A percentile compares a stretch with the other conserved stretches of the same genome.
phyloP scores from a whole-genome alignment of 2,329 filamentous ascomycete genomes.

The Aureobasidium sp. region DNA sequence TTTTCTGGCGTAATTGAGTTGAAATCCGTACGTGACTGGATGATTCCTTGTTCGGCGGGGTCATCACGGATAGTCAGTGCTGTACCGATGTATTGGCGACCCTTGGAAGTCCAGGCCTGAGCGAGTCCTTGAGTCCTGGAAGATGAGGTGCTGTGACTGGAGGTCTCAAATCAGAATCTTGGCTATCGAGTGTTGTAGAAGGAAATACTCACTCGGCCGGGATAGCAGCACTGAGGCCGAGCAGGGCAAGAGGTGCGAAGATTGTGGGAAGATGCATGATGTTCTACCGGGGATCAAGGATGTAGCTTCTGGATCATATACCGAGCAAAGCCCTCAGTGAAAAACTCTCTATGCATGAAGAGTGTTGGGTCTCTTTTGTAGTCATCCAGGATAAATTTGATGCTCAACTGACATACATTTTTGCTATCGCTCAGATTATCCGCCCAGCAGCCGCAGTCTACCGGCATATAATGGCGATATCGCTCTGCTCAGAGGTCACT shows the following conservation, averaged over 20 bases:
- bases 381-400: neutral
- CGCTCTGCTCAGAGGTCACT: neutral
- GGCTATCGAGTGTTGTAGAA: neutral
- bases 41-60: constrained; percentile 4
- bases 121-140: neutral
- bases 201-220: constrained; percentile 17
- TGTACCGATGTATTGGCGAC: constrained; percentile 31
- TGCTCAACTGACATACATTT: neutral
- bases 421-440: neutral
- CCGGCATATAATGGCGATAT: neutral
- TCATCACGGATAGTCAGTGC: constrained; percentile 31
- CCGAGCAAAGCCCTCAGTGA: neutral
- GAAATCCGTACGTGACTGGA: constrained; percentile 21
- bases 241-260: constrained; percentile 22
- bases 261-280: constrained; percentile 23
- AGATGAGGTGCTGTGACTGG: neutral
- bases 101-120: constrained; percentile 18
- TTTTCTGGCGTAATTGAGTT: constrained; percentile 34
- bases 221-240: constrained; percentile 18
- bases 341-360: neutral
- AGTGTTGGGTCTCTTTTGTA: constrained; percentile 1
- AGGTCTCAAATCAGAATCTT: neutral
- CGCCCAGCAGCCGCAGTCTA: neutral
- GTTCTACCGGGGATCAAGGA: neutral
- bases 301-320: no score